phyloP scores from a whole-genome alignment of 208 protist genomes.

The Leishmania braziliensis region DNA sequence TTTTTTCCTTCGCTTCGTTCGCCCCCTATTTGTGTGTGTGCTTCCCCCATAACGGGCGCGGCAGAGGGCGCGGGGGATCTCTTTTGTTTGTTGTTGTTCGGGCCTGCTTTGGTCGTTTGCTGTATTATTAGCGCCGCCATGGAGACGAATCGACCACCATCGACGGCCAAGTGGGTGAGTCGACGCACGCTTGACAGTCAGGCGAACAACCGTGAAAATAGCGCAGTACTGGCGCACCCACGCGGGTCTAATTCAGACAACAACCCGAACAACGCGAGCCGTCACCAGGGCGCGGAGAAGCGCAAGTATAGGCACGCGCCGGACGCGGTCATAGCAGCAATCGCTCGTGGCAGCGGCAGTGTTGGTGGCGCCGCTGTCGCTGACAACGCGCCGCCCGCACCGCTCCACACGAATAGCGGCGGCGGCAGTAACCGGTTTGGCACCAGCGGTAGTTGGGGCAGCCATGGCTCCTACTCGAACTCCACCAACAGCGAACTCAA shows the following conservation, averaged over 20 bases:
- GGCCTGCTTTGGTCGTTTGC: too few relatives aligned
- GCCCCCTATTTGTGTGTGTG: not conserved
- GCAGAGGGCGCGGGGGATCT: not conserved
- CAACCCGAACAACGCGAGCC: conserved; percentile 15
- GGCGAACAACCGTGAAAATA: conserved; percentile 29
- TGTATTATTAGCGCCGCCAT: conserved; percentile 1
- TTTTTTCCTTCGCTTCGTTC: not conserved
- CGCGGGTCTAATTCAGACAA: conserved; percentile 8
- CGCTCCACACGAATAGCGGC: conserved; percentile 1
- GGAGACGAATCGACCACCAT: conserved; percentile 20
- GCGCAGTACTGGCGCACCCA: conserved; percentile 9
- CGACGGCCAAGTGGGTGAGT: conserved; percentile 32
- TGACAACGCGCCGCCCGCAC: conserved; percentile 9
- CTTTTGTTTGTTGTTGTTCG: not conserved
- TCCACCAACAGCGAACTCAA: conserved; percentile 21
- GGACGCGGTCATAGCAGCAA: not conserved
- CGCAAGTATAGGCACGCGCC: conserved; percentile 16
- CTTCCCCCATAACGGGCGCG: not conserved
- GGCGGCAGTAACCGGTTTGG: conserved; percentile 14
- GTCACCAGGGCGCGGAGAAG: conserved; percentile 7
- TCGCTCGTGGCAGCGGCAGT: conserved; percentile 1
- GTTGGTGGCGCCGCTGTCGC: not conserved
- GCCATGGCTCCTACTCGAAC: conserved; percentile 11
- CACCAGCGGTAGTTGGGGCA: conserved; percentile 11
- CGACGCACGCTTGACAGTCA: conserved; percentile 34